These are phyloP conservation scores for Paraphoma sp. DNA, from an alignment of 2,329 filamentous ascomycete species.

Conservation along the genomic window DNA sequence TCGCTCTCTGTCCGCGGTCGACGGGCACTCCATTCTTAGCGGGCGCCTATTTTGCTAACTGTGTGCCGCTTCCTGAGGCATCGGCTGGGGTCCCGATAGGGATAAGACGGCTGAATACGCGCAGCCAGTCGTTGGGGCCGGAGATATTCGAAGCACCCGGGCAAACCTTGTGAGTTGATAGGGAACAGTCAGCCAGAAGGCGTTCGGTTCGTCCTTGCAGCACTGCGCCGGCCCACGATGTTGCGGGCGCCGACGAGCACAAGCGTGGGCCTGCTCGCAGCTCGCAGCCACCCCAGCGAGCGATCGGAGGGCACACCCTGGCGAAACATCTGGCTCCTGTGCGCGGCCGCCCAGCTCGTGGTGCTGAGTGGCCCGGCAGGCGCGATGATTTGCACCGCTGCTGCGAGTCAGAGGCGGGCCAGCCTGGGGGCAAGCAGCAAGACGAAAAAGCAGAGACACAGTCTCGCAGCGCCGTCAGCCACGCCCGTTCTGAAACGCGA, in stretches of 20 bases:
- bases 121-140: conserved; percentile 39
- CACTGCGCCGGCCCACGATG: conserved; percentile 25
- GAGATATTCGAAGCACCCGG: conserved; percentile 38
- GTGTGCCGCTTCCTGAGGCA: conserved; percentile 34
- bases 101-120: conserved; percentile 44
- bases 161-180: conserved; percentile 32
- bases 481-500: conserved; percentile 38
- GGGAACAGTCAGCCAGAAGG: conserved; percentile 25
- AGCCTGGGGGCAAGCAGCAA: conserved; percentile 10
- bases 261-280: conserved; percentile 11
- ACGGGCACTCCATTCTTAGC: conserved; percentile 36
- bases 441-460: conserved; percentile 23
- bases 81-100: conserved; percentile 46
- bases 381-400: conserved; percentile 43
- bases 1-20: conserved; percentile 9
- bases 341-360: conserved; percentile 11
- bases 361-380: conserved; percentile 37
- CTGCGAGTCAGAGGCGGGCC: conserved; percentile 35
- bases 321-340: conserved; percentile 32
- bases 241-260: conserved; percentile 20
- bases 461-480: conserved; percentile 23
- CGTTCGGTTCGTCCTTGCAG: conserved; percentile 25
- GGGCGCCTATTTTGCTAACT: conserved; percentile 44
- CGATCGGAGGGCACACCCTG: conserved; percentile 37
- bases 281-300: conserved; percentile 27